phyloP scores from a whole-genome alignment of 2,329 filamentous ascomycete genomes.

The Diplodia corticola region DNA sequence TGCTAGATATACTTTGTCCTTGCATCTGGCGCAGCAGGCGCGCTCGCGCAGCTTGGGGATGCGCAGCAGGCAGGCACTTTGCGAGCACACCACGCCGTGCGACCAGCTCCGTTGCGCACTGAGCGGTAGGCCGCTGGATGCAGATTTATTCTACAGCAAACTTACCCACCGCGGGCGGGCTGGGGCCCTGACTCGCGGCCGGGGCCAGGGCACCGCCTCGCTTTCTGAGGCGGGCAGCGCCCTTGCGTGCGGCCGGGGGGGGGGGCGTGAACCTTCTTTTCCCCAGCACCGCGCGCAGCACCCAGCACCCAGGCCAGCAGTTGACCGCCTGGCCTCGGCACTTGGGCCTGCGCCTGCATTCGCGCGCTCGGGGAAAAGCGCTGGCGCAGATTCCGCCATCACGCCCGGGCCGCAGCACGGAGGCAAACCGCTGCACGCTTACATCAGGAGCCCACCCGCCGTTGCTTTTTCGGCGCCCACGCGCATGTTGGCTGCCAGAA shows the following conservation, averaged over 20 bases:
- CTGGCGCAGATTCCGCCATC: constrained; percentile 10
- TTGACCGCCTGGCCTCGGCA: constrained; percentile 21
- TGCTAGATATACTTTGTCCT: constrained; percentile 23
- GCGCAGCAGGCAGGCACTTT: constrained; percentile 14
- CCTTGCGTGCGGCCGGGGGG: constrained; percentile 18
- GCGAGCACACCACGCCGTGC: constrained; percentile 19
- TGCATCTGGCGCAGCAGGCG: constrained; percentile 20
- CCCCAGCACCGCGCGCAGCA: not conserved
- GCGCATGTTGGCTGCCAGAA: not conserved
- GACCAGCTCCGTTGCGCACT: constrained; percentile 15
- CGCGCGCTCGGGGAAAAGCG: constrained; percentile 11
- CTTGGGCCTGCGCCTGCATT: not conserved
- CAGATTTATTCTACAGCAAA: constrained; percentile 20
- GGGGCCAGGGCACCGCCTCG: constrained; percentile 11
- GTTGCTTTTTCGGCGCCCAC: constrained; percentile 13
- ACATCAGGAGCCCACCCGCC: constrained; percentile 17
- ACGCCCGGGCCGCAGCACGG: constrained; percentile 14
- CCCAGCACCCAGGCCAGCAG: too few species aligned
- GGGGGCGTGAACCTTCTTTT: constrained; percentile 22
- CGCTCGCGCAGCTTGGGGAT: constrained; percentile 7
- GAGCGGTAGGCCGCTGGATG: constrained; percentile 12
- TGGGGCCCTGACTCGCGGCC: constrained; percentile 18
- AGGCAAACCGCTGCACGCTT: constrained; percentile 16
- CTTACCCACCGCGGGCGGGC: constrained; percentile 2
- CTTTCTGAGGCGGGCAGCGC: constrained; percentile 16